Base-by-base conservation (phyloP, 2,329 filamentous ascomycete genomes). In the Sodiomyces alkalinus region DNA sequence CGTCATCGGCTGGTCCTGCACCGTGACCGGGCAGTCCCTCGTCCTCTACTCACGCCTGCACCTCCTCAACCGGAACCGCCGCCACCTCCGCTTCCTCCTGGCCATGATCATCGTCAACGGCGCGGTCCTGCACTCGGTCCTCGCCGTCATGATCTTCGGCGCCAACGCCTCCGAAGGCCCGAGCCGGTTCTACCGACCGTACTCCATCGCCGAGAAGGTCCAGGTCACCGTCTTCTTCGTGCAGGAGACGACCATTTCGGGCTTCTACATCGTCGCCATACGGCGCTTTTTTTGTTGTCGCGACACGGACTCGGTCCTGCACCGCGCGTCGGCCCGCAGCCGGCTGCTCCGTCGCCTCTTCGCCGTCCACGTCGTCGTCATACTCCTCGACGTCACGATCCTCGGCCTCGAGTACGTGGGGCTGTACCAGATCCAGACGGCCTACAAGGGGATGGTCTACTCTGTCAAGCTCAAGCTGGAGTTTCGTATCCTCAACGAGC, bases 31-130 rank as follows among this genome's bases (percentile, higher is more conserved):
- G 1, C 68, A 74, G 42, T 62, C 63, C 0, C 39, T 74, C 9
- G 71, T 77, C 2, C 51, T 77, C 2, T 77, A 69, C 52, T 75
- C 69, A 1, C 59, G 72, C 6, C 55, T 77, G 1, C 68, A 75
- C 41, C 53, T 77, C 2, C 56, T 77, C 8, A 49, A 70, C 3
- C 59, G 58, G 11, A 64, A 68, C 51, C 29, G 56, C 6, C 45
- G 46, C 3, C 44, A 62, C 3, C 51, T 75, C 1, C 56, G 54
- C 4, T 51, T 54, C 8, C 60, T 70, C 0, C 50, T 73, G 1
- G 54, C 43, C 29, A 70, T 76, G 60, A 75, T 78, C 33, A 55
- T 72, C 21, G 40, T 56, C 33, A 60, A 74, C 39, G 56, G 55
- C 12, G 36, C 72, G 20, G 31, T 71, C 7, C 46, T 70, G 15